Evolutionary conservation across 2,329 filamentous ascomycete species (phyloP).

Genomic region (Colletotrichum sp.): DNA sequence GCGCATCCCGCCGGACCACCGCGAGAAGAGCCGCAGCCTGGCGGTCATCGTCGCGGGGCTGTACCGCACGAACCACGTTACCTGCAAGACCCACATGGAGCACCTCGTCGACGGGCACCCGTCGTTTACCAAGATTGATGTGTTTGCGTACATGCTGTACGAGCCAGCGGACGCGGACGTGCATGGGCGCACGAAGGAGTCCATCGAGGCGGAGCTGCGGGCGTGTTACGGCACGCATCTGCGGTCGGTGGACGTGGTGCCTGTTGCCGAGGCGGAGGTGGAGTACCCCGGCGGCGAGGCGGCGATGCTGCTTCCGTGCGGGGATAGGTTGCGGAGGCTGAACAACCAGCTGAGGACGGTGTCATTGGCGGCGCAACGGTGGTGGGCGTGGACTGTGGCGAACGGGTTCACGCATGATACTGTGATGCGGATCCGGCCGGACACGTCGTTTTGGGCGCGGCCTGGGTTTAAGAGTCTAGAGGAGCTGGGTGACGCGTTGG

Average conservation of each 20-base stretch:
- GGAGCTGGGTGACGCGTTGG: conserved; percentile 12
- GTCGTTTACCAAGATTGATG: conserved; percentile 14
- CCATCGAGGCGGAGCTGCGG: conserved; percentile 8
- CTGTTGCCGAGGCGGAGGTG: not conserved
- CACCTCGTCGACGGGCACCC: not conserved
- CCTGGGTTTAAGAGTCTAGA: conserved; percentile 13
- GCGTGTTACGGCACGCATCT: conserved; percentile 18
- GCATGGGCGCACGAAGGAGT: not conserved
- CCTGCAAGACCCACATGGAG: conserved; percentile 12
- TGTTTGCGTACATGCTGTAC: conserved; percentile 17
- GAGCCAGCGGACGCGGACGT: conserved; percentile 3
- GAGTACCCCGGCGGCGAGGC: conserved; percentile 12
- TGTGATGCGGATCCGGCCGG: conserved; percentile 16
- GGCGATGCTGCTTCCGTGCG: conserved; percentile 4
- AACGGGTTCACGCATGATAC: conserved; percentile 14
- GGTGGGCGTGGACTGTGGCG: conserved; percentile 19
- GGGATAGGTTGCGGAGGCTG: not conserved
- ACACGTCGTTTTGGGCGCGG: conserved; percentile 8
- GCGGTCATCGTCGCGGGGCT: conserved; percentile 20
- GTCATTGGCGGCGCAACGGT: not conserved
- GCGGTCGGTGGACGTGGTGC: not conserved
- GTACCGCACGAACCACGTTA: conserved; percentile 10
- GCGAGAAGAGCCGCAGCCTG: conserved; percentile 12
- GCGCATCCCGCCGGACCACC: conserved; percentile 1
- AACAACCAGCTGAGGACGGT: conserved; percentile 19